Evolutionary conservation across 2,329 filamentous ascomycete species (phyloP), one percentile per base, ranked within the genome.

Genomic region (Furcasterigmium sp.): DNA sequence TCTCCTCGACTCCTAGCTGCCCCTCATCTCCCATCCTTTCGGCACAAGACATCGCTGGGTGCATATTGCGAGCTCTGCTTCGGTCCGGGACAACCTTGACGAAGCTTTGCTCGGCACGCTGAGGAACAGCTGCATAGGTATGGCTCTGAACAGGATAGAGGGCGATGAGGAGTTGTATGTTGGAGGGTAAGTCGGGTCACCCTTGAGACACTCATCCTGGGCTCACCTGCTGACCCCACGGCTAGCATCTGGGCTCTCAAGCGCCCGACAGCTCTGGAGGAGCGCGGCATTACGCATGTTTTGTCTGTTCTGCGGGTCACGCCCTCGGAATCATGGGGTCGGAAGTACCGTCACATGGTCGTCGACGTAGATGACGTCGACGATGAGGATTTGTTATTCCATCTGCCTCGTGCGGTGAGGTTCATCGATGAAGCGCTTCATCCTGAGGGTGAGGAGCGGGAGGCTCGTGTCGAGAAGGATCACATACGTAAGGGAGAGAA

Each of bases 351-450:
- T 50, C 89, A 94, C 61, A 74, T 88, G 53, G 75, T 82, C 47
- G 85, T 97, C 51, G 85, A 94, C 51, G 81, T 96, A 35, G 87
- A 97, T 62, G 93, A 98, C 68, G 80, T 91, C 41, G 87, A 91
- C 17, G 89, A 96, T 57, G 84, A 91, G 53, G 88, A 98, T 63
- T 66, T 97, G 41, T 69, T 97, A 15, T 78, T 86, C 49, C 82
- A 94, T 62, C 84, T 97, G 48, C 80, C 90, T 7, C 72, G 72
- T 41, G 85, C 85, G 44, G 87, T 93, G 54, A 75, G 74, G 38
- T 98, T 95, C 64, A 95, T 97, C 53, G 80, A 91, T 54, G 70
- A 81, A 34, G 91, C 82, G 2, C 69, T 97, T 41, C 57, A 64
- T 38, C 55, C 41, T 38, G 37, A 23, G 14, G 14, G 34, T 23